Evolutionary conservation across 306 rosid species (phyloP), one percentile per base, ranked within the genome.

Genomic region (Citrullus colocynthis): DNA sequence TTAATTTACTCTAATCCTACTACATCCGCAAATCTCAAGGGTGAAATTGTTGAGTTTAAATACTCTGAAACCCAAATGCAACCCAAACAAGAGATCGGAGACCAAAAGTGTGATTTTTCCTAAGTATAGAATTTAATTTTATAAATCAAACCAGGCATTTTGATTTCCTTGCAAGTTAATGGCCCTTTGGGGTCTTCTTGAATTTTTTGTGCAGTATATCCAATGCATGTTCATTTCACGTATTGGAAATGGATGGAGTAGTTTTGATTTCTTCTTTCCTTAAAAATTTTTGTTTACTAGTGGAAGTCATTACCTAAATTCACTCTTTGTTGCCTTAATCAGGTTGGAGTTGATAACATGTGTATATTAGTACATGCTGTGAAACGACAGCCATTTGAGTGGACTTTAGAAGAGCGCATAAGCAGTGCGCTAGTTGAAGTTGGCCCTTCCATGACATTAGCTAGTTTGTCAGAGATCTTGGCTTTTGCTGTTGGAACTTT

Each of bases 331-430:
- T 80, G 61, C 49, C 74, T 20, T 82, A 51, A 74, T 80, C 88
- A 94, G 98, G 98, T 94, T 83, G 98, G 98, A 80, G 98, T 94
- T 24, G 97, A 94, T 90, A 94, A 92, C 87, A 94, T 94, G 98
- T 94, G 98, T 81, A 92, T 94, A 80, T 83, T 94, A 83, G 96
- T 94, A 80, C 95, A 94, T 86, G 94, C 98, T 73, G 88, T 89
- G 82, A 94, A 94, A 86, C 87, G 98, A 60, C 95, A 94, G 81
- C 80, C 96, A 75, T 52, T 79, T 60, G 88, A 69, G 78, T 84
- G 90, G 83, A 81, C 96, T 79, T 66, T 94, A 64, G 98, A 94
- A 84, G 93, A 86, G 75, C 86, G 88, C 76, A 85, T 94, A 82
- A 89, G 98, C 82, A 83, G 85, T 78, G 97, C 98, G 30, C 82